Conservation (phyloP, 148 eudicot species). For the Silene latifolia region DNA sequence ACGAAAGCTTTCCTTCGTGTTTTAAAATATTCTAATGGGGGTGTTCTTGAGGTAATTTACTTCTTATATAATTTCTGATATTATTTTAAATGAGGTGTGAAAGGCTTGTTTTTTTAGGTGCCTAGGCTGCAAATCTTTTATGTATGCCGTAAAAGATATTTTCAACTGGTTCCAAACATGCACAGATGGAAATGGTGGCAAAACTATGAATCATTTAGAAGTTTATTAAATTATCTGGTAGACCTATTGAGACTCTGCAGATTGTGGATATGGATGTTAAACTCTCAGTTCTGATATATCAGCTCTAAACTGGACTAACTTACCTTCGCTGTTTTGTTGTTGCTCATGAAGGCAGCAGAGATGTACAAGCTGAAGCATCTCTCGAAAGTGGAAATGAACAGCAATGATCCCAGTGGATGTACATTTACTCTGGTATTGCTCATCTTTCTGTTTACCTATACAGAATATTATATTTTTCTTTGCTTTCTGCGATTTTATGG, state of each 20-base stretch:
- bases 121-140: not conserved
- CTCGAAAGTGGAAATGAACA: constrained; percentile 78
- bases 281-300: not conserved
- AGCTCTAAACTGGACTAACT: not conserved
- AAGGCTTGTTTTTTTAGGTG: not conserved
- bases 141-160: not conserved
- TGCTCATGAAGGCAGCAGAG: constrained; percentile 67
- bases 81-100: not conserved
- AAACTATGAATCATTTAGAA: too few relatives aligned
- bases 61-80: not conserved
- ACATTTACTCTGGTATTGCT: constrained; percentile 72
- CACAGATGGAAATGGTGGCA: too few relatives aligned
- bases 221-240: too few relatives aligned
- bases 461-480: not conserved
- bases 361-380: constrained; percentile 89
- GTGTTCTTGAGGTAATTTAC: constrained; percentile 74
- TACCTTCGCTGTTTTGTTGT: constrained; percentile 9
- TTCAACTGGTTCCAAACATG: not conserved
- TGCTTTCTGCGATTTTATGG: not conserved
- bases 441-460: constrained; percentile 5
- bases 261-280: not conserved
- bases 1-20: constrained; percentile 87
- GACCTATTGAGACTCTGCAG: not conserved
- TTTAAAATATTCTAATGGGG: constrained; percentile 83
- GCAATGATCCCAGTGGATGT: constrained; percentile 85